phyloP scores from a whole-genome alignment of 1,284 basidiomycete species.

The Ustilago trichophora region DNA sequence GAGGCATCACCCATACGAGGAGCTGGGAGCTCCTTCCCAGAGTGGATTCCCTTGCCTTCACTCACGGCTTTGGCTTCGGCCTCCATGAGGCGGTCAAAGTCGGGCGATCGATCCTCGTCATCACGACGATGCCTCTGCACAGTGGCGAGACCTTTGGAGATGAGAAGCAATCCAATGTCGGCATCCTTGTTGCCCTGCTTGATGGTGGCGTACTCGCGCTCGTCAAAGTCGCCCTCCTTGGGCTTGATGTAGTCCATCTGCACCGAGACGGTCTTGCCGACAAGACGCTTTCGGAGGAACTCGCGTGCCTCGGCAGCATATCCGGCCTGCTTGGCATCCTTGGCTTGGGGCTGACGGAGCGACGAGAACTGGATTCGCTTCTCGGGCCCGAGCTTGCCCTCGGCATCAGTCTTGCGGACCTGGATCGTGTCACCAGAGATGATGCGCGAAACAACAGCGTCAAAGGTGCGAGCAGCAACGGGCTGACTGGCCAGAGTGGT shows the following conservation, averaged over 20 bases:
- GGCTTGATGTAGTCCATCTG: conserved; percentile 63
- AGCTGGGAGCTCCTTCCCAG: conserved; percentile 80
- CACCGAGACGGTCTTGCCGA: conserved; percentile 57
- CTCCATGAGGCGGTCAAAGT: conserved; percentile 92
- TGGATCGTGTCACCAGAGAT: conserved; percentile 90
- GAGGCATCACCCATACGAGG: conserved; percentile 85
- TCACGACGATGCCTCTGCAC: conserved; percentile 89
- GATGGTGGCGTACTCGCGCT: conserved; percentile 59
- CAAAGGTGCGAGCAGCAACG: conserved; percentile 66
- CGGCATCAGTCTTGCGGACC: conserved; percentile 61
- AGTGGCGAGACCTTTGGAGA: conserved; percentile 89
- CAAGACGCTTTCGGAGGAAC: conserved; percentile 63
- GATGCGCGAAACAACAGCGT: conserved; percentile 83
- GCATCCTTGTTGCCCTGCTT: conserved; percentile 52
- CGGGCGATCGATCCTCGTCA: conserved; percentile 91
- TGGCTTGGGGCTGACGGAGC: conserved; percentile 74
- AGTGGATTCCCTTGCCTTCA: conserved; percentile 88
- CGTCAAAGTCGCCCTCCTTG: conserved; percentile 57
- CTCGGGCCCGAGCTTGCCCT: conserved; percentile 74
- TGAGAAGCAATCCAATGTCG: conserved; percentile 88
- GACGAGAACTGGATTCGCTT: conserved; percentile 87
- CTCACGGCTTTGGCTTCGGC: conserved; percentile 83
- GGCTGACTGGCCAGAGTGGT: conserved; percentile 38
- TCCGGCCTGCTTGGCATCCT: conserved; percentile 85
- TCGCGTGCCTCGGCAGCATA: conserved; percentile 91